Evolutionary conservation across 192 early-diverging fungal genomes (phyloP).

Genomic region (Linderina pennispora): DNA sequence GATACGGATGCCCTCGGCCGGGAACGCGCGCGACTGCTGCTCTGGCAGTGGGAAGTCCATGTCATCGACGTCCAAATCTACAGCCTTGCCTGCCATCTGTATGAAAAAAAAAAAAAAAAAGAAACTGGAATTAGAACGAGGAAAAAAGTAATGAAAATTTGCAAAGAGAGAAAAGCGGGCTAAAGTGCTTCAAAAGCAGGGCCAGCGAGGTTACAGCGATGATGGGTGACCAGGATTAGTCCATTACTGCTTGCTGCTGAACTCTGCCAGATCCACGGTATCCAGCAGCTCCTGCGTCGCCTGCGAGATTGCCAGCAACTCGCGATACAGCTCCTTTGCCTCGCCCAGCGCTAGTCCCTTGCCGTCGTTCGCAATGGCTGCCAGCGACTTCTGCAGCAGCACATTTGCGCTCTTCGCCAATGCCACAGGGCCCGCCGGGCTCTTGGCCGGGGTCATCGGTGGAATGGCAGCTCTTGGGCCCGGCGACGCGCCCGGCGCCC

Average conservation of each 20-base stretch:
- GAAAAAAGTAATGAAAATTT: too few relatives aligned
- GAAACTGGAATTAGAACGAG: neutral
- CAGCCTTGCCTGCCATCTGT: neutral
- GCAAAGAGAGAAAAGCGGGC: too few relatives aligned
- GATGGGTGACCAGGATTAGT: too few relatives aligned
- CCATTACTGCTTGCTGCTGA: neutral
- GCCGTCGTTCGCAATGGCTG: neutral
- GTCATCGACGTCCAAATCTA: constrained; percentile 41
- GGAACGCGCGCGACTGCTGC: constrained; percentile 1
- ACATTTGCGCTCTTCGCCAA: constrained; percentile 9
- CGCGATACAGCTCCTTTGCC: constrained; percentile 7
- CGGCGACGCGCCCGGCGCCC: too few relatives aligned
- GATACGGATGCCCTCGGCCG: constrained; percentile 9
- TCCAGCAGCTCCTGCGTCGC: constrained; percentile 19
- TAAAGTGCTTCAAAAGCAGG: too few relatives aligned
- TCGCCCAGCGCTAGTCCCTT: too few relatives aligned
- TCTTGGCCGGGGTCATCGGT: too few relatives aligned
- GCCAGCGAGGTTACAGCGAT: too few relatives aligned
- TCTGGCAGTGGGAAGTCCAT: constrained; percentile 48
- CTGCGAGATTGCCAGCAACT: constrained; percentile 27
- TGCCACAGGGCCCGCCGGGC: too few relatives aligned
- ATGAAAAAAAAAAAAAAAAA: neutral
- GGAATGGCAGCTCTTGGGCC: too few relatives aligned
- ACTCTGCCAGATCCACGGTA: neutral
- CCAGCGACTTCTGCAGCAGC: constrained; percentile 12